Percentiles rank a stretch among this genome's conserved stretches.
Evolutionary conservation across 192 early-diverging fungal genomes (phyloP).

Genomic region (Backusella australiensis): DNA sequence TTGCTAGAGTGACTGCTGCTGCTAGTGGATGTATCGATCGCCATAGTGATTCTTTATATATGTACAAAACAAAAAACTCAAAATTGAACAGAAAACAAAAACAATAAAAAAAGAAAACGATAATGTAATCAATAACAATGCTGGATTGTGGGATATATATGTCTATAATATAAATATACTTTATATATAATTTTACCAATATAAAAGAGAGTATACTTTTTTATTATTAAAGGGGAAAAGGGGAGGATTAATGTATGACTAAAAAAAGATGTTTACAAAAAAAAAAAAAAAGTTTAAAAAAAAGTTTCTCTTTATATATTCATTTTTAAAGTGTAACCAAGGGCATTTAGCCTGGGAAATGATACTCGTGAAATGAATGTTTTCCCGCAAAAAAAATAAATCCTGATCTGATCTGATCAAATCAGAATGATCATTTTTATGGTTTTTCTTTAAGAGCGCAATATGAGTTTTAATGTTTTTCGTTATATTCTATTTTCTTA

Average conservation of each 20-base stretch:
- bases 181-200: too few relatives aligned
- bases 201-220: too few relatives aligned
- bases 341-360: neutral
- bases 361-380: neutral
- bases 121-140: too few relatives aligned
- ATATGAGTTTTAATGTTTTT: neutral
- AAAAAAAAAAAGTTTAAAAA: too few relatives aligned
- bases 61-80: neutral
- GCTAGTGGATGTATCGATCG: neutral
- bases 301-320: too few relatives aligned
- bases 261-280: too few relatives aligned
- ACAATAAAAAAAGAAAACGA: too few relatives aligned
- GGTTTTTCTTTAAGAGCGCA: neutral
- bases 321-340: neutral
- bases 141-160: too few relatives aligned
- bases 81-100: too few relatives aligned
- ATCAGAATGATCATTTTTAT: neutral
- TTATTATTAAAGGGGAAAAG: too few relatives aligned
- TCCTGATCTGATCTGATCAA: neutral
- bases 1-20: neutral
- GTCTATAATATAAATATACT: too few relatives aligned
- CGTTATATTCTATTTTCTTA: neutral
- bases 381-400: neutral
- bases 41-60: neutral
- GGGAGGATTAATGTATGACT: too few relatives aligned